Conservation (phyloP, 1,284 basidiomycete species). For the Puccinia polysora region DNA sequence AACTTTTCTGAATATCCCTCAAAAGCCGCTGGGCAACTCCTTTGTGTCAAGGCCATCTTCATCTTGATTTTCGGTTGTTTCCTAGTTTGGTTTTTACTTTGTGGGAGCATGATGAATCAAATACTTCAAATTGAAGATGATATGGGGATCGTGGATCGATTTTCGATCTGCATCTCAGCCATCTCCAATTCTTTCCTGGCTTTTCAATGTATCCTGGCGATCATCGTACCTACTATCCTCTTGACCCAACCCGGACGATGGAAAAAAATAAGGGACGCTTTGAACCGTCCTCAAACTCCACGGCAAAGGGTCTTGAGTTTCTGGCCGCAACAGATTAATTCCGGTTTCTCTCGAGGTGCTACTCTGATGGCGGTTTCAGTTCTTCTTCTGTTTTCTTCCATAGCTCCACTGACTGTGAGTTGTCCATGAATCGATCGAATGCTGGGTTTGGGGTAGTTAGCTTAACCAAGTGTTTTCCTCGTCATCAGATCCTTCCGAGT, state of each 20-base stretch:
- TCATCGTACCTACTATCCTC: constrained; percentile 19
- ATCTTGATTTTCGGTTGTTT: constrained; percentile 26
- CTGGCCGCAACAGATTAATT: constrained; percentile 30
- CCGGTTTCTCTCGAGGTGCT: not conserved
- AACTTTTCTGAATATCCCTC: constrained; percentile 18
- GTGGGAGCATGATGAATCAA: not conserved
- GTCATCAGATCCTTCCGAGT: constrained; percentile 9
- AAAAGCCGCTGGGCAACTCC: constrained; percentile 6
- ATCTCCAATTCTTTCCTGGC: constrained; percentile 21
- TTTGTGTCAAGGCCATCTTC: constrained; percentile 13
- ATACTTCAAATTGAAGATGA: not conserved
- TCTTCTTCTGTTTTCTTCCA: constrained; percentile 15
- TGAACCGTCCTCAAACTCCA: constrained; percentile 30
- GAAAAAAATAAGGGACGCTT: not conserved
- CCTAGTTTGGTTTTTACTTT: constrained; percentile 17
- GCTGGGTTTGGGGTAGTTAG: no score
- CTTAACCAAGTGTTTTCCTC: not conserved
- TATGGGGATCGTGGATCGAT: not conserved
- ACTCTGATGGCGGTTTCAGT: constrained; percentile 10
- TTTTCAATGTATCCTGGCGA: constrained; percentile 22
- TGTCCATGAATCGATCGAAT: no score
- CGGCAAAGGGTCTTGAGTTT: constrained; percentile 29
- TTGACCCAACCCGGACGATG: constrained; percentile 25
- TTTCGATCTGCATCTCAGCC: not conserved
- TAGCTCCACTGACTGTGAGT: constrained; percentile 26